Evolutionary conservation across 116 monocot species (phyloP).

Genomic region (Papilionanthe hybrid): DNA sequence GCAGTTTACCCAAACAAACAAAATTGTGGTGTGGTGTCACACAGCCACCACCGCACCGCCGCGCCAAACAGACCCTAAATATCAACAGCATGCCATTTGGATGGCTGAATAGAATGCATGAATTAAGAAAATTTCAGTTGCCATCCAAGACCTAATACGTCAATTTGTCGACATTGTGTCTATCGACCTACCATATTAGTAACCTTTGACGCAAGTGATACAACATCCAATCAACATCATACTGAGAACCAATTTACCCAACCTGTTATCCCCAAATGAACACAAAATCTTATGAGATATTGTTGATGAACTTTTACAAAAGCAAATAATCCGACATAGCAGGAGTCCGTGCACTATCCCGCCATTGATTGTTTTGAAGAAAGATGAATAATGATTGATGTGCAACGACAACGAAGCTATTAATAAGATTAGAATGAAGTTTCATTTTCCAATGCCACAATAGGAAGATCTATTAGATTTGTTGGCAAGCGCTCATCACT

Average conservation of each 20-base stretch:
- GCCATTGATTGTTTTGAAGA: not conserved
- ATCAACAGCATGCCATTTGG: too few relatives aligned
- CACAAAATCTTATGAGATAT: not conserved
- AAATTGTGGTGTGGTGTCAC: too few relatives aligned
- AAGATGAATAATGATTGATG: not conserved
- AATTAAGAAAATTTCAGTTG: not conserved
- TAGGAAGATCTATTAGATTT: not conserved
- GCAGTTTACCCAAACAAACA: too few relatives aligned
- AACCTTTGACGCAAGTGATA: not conserved
- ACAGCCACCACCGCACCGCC: too few relatives aligned
- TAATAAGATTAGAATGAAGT: slow-evolving; percentile 2
- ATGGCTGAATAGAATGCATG: too few relatives aligned
- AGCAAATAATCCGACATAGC: not conserved
- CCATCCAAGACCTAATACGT: not conserved
- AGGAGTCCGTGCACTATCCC: not conserved
- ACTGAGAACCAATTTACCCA: not conserved
- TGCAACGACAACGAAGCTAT: not conserved
- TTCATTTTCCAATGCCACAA: not conserved
- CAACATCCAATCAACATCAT: not conserved
- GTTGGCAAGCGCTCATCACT: not conserved
- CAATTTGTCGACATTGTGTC: not conserved
- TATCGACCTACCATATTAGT: not conserved
- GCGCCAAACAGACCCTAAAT: too few relatives aligned
- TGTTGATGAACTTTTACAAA: not conserved
- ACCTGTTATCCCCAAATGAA: not conserved